Conservation (phyloP, 2,329 filamentous ascomycete species). For the Fusarium burgessii region DNA sequence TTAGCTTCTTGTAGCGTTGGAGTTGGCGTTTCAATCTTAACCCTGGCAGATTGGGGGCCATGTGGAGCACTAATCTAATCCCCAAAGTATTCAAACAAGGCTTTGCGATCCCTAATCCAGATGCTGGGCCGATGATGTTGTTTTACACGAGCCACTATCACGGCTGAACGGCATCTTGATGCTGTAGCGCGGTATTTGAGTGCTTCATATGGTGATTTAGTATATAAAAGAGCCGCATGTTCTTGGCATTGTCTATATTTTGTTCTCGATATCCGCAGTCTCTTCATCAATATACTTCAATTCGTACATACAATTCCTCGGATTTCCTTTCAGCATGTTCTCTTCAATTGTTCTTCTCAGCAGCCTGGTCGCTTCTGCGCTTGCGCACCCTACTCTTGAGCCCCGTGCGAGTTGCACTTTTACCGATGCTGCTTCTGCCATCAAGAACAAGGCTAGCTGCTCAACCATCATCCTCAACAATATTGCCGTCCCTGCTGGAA, state of each 20-base stretch:
- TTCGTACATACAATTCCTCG: neutral
- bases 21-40: slow-evolving; percentile 17
- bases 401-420: slow-evolving; percentile 62
- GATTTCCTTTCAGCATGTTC: slow-evolving; percentile 15
- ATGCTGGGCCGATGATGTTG: neutral
- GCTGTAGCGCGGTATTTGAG: neutral
- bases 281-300: neutral
- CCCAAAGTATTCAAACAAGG: slow-evolving; percentile 8
- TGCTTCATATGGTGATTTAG: neutral
- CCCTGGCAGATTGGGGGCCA: slow-evolving; percentile 5
- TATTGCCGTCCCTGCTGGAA: slow-evolving; percentile 67
- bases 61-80: slow-evolving; percentile 5
- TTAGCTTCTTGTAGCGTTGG: neutral
- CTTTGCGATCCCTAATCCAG: slow-evolving; percentile 18
- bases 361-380: slow-evolving; percentile 44
- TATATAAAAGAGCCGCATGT: neutral
- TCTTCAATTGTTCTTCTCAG: slow-evolving; percentile 44
- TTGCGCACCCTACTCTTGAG: slow-evolving; percentile 42
- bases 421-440: slow-evolving; percentile 61
- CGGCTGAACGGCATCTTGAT: slow-evolving; percentile 20
- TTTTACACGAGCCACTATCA: slow-evolving; percentile 10
- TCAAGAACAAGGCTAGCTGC: slow-evolving; percentile 63
- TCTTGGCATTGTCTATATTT: neutral
- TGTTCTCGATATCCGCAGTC: neutral
- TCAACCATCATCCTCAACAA: slow-evolving; percentile 64